Conservation (phyloP, 768 basidiomycete species). For the Stropharia rugosoannulata region DNA sequence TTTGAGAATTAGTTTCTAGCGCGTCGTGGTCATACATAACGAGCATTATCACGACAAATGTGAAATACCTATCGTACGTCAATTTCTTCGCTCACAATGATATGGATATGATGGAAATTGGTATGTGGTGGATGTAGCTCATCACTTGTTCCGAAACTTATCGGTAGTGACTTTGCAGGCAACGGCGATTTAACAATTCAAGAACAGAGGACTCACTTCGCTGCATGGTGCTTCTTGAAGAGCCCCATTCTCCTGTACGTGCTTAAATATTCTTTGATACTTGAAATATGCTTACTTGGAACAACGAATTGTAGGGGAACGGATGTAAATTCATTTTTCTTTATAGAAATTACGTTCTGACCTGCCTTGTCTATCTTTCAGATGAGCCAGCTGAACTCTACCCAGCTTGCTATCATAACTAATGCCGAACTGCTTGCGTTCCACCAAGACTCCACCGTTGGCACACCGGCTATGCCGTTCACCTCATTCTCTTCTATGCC, state of each 20-base stretch:
- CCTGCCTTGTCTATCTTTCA: constrained; percentile 17
- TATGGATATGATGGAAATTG: constrained; percentile 47
- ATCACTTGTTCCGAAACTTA: neutral
- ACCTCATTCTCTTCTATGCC: constrained; percentile 36
- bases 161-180: constrained; percentile 22
- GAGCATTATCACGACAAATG: constrained; percentile 43
- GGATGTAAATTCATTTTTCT: constrained; percentile 28
- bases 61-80: constrained; percentile 36
- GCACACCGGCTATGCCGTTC: constrained; percentile 49
- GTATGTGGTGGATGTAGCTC: neutral
- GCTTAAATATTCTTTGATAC: neutral
- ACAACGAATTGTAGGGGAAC: constrained; percentile 28
- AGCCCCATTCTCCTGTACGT: constrained; percentile 52
- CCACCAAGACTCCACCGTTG: constrained; percentile 47
- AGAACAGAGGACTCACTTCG: constrained; percentile 56
- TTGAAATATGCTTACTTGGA: neutral
- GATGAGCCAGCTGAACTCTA: constrained; percentile 37
- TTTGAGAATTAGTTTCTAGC: neutral
- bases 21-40: constrained; percentile 54
- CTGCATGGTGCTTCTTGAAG: constrained; percentile 58
- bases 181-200: constrained; percentile 48
- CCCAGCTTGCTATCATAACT: constrained; percentile 48
- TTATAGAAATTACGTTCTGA: neutral
- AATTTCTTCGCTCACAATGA: constrained; percentile 53
- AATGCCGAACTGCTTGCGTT: constrained; percentile 55